These are phyloP conservation scores for Jamesozyma piceae DNA, from an alignment of 805 yeast species.

Conservation along the genomic window DNA sequence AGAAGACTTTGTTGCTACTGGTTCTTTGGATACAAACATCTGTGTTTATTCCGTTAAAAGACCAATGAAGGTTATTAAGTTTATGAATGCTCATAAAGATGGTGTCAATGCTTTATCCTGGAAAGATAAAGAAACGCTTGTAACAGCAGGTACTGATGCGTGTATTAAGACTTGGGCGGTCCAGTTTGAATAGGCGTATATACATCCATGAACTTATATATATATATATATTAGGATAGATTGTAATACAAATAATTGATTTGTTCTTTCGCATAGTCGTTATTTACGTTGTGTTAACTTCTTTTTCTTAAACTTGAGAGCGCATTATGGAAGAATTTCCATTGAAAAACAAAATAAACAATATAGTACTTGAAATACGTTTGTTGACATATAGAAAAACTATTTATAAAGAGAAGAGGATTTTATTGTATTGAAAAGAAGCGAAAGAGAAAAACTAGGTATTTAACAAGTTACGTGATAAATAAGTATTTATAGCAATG, in stretches of 20 bases:
- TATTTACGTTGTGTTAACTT: background rate
- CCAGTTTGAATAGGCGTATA: slow-evolving; percentile 8
- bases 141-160: slow-evolving; percentile 75
- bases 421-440: too few species aligned
- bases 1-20: slow-evolving; percentile 64
- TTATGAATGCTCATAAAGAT: slow-evolving; percentile 74
- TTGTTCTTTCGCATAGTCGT: background rate
- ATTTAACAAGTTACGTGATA: background rate
- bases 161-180: slow-evolving; percentile 64
- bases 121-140: slow-evolving; percentile 42
- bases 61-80: slow-evolving; percentile 70
- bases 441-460: too few species aligned
- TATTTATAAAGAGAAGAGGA: too few species aligned
- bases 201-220: background rate
- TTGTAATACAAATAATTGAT: background rate
- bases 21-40: slow-evolving; percentile 75
- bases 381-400: too few species aligned
- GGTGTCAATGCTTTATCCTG: slow-evolving; percentile 75
- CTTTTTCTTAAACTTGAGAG: too few species aligned
- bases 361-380: too few species aligned
- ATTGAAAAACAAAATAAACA: too few species aligned
- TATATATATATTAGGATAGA: background rate
- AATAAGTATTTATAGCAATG: background rate
- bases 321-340: too few species aligned
- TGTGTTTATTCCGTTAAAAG: slow-evolving; percentile 68